Percentiles rank a stretch among this genome's conserved stretches.
Evolutionary conservation across 2,329 filamentous ascomycete species (phyloP).

Genomic region (Chrysosporium queenslandicum): DNA sequence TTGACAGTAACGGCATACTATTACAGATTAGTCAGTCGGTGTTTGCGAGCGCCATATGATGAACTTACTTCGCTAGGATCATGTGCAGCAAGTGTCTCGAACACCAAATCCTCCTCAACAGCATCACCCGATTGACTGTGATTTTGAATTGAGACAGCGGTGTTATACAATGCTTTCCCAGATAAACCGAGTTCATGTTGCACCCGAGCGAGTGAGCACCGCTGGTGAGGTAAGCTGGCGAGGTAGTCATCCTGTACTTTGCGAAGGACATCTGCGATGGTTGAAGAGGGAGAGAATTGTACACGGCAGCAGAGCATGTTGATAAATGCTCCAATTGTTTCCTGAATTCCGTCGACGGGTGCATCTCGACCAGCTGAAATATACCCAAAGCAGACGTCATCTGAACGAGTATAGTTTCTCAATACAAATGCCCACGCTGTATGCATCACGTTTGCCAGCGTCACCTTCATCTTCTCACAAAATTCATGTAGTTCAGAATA

Average conservation of each 20-base stretch:
- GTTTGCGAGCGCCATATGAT: neutral
- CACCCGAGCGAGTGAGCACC: slow-evolving; percentile 16
- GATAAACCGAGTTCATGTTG: slow-evolving; percentile 14
- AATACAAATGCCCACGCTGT: slow-evolving; percentile 23
- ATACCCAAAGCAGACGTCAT: slow-evolving; percentile 28
- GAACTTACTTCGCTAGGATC: slow-evolving; percentile 17
- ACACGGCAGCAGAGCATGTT: slow-evolving; percentile 30
- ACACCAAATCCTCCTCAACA: slow-evolving; percentile 12
- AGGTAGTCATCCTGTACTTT: slow-evolving; percentile 16
- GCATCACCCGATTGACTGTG: slow-evolving; percentile 13
- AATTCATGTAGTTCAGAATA: slow-evolving; percentile 13
- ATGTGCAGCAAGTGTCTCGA: slow-evolving; percentile 14
- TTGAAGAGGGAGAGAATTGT: slow-evolving; percentile 8
- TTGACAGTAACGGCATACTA: slow-evolving; percentile 30
- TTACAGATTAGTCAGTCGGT: neutral
- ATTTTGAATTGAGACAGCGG: slow-evolving; percentile 17
- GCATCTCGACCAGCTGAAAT: slow-evolving; percentile 28
- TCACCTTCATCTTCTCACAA: slow-evolving; percentile 17
- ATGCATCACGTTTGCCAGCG: slow-evolving; percentile 22
- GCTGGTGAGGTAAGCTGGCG: slow-evolving; percentile 15
- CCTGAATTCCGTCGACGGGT: slow-evolving; percentile 31
- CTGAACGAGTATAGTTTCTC: slow-evolving; percentile 15
- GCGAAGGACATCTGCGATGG: slow-evolving; percentile 11
- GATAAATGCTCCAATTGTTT: slow-evolving; percentile 36
- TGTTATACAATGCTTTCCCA: slow-evolving; percentile 17